Conservation (phyloP, 257 asterid genomes). For the Penstemon barbatus region DNA sequence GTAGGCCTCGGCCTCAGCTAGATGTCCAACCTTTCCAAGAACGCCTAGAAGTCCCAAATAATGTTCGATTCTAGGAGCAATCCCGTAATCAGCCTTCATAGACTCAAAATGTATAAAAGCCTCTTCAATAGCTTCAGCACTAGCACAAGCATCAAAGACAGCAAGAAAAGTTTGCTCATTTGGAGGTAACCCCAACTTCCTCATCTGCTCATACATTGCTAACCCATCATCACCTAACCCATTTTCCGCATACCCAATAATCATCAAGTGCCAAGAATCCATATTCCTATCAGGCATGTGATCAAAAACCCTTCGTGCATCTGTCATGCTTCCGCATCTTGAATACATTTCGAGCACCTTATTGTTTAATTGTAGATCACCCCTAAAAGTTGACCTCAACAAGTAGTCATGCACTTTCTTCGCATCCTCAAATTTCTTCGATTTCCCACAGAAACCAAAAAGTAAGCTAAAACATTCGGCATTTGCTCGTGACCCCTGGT, state of each 20-base stretch:
- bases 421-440: conserved; percentile 82
- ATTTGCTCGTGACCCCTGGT: conserved; percentile 64
- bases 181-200: conserved; percentile 58
- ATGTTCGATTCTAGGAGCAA: conserved; percentile 69
- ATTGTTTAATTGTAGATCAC: conserved; percentile 62
- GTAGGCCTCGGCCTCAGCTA: conserved; percentile 76
- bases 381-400: conserved; percentile 70
- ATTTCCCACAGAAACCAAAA: conserved; percentile 63
- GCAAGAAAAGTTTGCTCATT: conserved; percentile 71
- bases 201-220: conserved; percentile 81
- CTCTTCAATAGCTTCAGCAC: conserved; percentile 92
- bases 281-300: conserved; percentile 83
- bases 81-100: conserved; percentile 67
- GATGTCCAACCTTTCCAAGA: conserved; percentile 79
- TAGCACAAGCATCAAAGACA: conserved; percentile 87
- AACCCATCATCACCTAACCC: conserved; percentile 93
- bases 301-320: conserved; percentile 87
- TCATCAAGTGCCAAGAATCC: conserved; percentile 94
- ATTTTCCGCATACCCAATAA: conserved; percentile 69
- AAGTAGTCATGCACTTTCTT: conserved; percentile 87
- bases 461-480: conserved; percentile 70
- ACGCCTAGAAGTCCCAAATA: conserved; percentile 81
- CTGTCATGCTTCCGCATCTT: conserved; percentile 83
- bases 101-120: conserved; percentile 83
- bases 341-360: conserved; percentile 82